phyloP scores from a whole-genome alignment of 208 protist genomes.

The Herpetomonas tarakana region DNA sequence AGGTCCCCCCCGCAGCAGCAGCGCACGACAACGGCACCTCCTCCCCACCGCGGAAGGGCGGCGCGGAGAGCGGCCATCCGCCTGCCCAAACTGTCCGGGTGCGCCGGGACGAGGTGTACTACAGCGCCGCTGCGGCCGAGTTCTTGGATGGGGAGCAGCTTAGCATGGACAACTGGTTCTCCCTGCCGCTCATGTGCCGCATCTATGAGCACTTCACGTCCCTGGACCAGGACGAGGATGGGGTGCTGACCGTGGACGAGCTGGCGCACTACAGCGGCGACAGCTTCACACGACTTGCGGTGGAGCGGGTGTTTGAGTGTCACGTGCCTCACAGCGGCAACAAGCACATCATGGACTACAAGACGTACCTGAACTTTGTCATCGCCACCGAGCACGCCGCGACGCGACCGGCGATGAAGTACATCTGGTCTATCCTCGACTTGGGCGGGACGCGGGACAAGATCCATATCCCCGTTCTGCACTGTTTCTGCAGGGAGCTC shows the following conservation, averaged over 20 bases:
- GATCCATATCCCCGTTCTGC: slow-evolving; percentile 62
- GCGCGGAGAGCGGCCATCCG: background rate
- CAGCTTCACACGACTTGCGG: slow-evolving; percentile 78
- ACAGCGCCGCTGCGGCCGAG: slow-evolving; percentile 72
- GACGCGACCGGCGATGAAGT: slow-evolving; percentile 75
- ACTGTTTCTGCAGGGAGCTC: slow-evolving; percentile 86
- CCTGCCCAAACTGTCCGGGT: slow-evolving; percentile 24
- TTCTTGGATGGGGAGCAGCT: slow-evolving; percentile 54
- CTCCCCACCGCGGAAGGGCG: background rate
- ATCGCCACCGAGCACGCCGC: slow-evolving; percentile 86
- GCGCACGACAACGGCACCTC: background rate
- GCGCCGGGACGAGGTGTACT: slow-evolving; percentile 58
- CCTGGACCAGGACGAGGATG: slow-evolving; percentile 83
- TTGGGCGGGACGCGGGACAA: slow-evolving; percentile 55
- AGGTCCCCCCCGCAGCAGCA: slow-evolving; percentile 14
- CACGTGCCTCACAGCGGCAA: slow-evolving; percentile 73
- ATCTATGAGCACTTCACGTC: slow-evolving; percentile 90
- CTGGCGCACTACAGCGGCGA: slow-evolving; percentile 77
- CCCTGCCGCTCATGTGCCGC: slow-evolving; percentile 69
- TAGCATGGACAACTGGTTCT: slow-evolving; percentile 90
- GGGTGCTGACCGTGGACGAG: slow-evolving; percentile 78
- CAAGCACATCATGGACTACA: slow-evolving; percentile 89
- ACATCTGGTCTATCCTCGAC: slow-evolving; percentile 87
- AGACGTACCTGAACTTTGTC: slow-evolving; percentile 92
- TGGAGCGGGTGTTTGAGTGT: slow-evolving; percentile 87